A percentile compares a stretch with the other conserved stretches of the same genome.
Conservation (phyloP, 139 green algal species). For the Edaphochlamys debaryana region DNA sequence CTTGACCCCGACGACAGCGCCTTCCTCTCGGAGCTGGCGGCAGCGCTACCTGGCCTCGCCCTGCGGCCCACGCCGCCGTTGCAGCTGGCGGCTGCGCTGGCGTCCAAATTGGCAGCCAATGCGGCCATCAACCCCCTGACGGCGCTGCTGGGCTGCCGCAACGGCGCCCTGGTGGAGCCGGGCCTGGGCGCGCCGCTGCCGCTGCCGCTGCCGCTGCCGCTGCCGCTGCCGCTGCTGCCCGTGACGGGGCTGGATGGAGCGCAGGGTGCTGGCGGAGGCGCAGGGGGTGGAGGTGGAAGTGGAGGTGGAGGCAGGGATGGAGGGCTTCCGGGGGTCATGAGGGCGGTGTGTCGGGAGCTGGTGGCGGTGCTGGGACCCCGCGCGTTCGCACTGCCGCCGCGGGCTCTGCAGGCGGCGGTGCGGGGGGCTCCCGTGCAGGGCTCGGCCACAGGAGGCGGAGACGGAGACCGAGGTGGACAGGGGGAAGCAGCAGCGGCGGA, state of each 20-base stretch:
- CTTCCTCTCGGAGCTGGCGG: conserved; percentile 1
- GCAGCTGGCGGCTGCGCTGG: conserved; percentile 28
- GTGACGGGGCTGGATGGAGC: too few relatives aligned
- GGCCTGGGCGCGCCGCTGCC: background rate
- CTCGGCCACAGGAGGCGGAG: too few relatives aligned
- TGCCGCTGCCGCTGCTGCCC: background rate
- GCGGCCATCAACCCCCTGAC: conserved; percentile 61
- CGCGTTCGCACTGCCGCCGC: background rate
- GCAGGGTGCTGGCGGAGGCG: too few relatives aligned
- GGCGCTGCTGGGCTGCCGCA: conserved; percentile 58
- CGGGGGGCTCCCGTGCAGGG: too few relatives aligned
- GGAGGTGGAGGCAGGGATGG: too few relatives aligned
- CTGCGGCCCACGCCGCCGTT: background rate
- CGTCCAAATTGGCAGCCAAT: conserved; percentile 60
- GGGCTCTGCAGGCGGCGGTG: background rate
- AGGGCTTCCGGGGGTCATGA: conserved; percentile 2
- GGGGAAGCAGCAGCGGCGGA: background rate
- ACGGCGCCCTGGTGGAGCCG: conserved; percentile 40
- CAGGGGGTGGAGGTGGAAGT: too few relatives aligned
- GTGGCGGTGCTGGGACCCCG: conserved; percentile 7
- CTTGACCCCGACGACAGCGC: background rate
- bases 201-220: too few relatives aligned
- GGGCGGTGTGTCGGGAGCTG: conserved; percentile 46
- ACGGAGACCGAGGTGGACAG: too few relatives aligned
- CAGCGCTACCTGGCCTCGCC: background rate